These are phyloP conservation scores for Fusarium denticulatum DNA, from an alignment of 2,329 filamentous ascomycete species.

Conservation along the genomic window DNA sequence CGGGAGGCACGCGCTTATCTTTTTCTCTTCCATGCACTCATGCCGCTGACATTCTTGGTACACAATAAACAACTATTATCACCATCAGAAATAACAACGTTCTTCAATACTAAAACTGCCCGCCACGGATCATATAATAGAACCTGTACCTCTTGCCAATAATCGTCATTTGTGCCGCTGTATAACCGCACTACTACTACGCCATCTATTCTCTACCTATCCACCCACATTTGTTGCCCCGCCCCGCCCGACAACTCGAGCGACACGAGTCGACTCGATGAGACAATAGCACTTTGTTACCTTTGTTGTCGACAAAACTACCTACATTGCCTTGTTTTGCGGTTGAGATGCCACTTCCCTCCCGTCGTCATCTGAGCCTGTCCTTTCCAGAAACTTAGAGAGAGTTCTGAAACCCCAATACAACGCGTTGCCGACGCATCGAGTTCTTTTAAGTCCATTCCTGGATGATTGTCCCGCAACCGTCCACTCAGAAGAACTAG, in stretches of 20 bases:
- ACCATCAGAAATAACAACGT: not conserved
- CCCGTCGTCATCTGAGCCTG: not conserved
- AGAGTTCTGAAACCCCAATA: not conserved
- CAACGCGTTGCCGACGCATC: constrained; percentile 17
- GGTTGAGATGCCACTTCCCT: constrained; percentile 2
- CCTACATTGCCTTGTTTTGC: not conserved
- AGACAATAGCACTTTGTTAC: constrained; percentile 19
- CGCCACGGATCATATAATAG: not conserved
- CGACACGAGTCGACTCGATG: constrained; percentile 18
- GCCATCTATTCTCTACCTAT: not conserved
- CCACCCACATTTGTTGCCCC: constrained; percentile 24
- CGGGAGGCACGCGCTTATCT: not conserved
- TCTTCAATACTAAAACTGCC: not conserved
- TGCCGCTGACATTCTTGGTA: not conserved
- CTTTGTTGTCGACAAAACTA: constrained; percentile 3
- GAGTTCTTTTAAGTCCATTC: constrained; percentile 23
- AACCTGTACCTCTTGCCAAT: not conserved
- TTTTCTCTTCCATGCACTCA: not conserved
- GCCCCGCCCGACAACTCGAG: constrained; percentile 20
- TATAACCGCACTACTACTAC: constrained; percentile 9
- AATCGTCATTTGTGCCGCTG: constrained; percentile 4
- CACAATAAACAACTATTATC: not conserved
- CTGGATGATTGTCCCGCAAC: constrained; percentile 32
- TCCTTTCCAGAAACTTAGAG: not conserved
- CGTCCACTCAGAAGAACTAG: constrained; percentile 33